Base-by-base conservation (phyloP, 495 filamentous ascomycete genomes). In the Hyaloscypha hepaticicola region DNA sequence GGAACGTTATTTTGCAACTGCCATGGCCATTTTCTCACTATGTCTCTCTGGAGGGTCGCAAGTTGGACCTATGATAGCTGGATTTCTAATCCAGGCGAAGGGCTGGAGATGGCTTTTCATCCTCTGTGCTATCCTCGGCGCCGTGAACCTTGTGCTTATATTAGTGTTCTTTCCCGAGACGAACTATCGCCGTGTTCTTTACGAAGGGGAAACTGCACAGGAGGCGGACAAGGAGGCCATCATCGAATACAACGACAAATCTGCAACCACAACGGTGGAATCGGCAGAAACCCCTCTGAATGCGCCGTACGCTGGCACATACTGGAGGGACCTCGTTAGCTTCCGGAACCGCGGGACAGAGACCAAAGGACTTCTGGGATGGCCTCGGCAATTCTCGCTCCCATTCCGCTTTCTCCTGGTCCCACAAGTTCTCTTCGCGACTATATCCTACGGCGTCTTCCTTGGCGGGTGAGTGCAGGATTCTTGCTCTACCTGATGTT, bases 51-150 rank as follows among this genome's bases (percentile, higher is more conserved):
- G 73, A 19, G 77, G 77, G 1, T 75, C 63, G 3, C 63, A 69
- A 27, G 22, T 66, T 41, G 60, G 48, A 12, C 56, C 61, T 24
- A 41, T 53, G 6, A 61, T 63, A 24, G 60, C 65, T 45, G 49
- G 62, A 55, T 73, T 56, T 67, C 59, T 61, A 4, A 62, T 55
- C 27, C 16, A 82, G 68, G 65, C 73, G 28, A 73, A 80, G 60
- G 81, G 81, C 25, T 84, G 79, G 67, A 73, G 77, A 65, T 84
- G 82, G 82, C 82, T 81, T 11, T 79, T 83, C 68, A 79, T 79
- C n/a, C 74, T 83, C 41, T 83, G 80, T 69, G 77, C 78, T 51
- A 82, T 85, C 29, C 66, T 83, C 26, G 83, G 80, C 55, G 82
- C 77, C n/a, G 67, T 80, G 22, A 75, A 82, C 61, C 68, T 79